Evolutionary conservation across 164 flowering plant species (phyloP).

Genomic region (Malania oleifera): DNA sequence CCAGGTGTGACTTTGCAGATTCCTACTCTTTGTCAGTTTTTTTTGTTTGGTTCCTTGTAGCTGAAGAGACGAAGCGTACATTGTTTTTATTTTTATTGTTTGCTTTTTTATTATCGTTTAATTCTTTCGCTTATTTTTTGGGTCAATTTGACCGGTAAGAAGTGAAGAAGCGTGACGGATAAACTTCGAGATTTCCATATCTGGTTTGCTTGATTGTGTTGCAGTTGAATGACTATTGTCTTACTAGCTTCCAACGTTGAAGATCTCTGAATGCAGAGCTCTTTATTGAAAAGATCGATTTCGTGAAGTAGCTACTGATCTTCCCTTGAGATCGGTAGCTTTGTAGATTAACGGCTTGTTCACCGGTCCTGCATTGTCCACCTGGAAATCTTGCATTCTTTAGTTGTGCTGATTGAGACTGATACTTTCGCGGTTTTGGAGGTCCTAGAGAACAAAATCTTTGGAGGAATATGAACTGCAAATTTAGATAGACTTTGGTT

Average conservation of each 20-base stretch:
- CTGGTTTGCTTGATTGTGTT: constrained; percentile 2
- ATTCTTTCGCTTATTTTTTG: too few species aligned
- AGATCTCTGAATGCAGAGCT: constrained; percentile 15
- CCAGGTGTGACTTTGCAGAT: background rate
- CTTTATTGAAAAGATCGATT: constrained; percentile 3
- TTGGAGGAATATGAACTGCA: too few species aligned
- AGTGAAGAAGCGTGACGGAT: constrained; percentile 17
- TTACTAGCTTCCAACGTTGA: background rate
- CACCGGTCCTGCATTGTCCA: background rate
- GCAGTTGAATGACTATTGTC: constrained; percentile 9
- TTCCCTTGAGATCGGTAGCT: constrained; percentile 3
- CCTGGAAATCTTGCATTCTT: too few species aligned
- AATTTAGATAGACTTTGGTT: constrained; percentile 4
- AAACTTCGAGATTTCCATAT: constrained; percentile 6
- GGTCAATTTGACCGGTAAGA: constrained; percentile 5
- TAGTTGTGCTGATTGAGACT: too few species aligned
- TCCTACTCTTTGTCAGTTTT: background rate
- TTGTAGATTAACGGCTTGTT: background rate
- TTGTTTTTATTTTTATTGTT: constrained; percentile 2
- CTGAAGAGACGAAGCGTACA: constrained; percentile 6
- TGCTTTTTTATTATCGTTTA: background rate
- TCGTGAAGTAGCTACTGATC: constrained; percentile 8
- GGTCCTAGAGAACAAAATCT: too few species aligned
- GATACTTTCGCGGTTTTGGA: too few species aligned
- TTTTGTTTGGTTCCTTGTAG: constrained; percentile 2